Percentiles rank a stretch among this genome's conserved stretches.
These are phyloP conservation scores for Novymonas esmeraldas DNA, from an alignment of 208 protist species.

Conservation along the genomic window DNA sequence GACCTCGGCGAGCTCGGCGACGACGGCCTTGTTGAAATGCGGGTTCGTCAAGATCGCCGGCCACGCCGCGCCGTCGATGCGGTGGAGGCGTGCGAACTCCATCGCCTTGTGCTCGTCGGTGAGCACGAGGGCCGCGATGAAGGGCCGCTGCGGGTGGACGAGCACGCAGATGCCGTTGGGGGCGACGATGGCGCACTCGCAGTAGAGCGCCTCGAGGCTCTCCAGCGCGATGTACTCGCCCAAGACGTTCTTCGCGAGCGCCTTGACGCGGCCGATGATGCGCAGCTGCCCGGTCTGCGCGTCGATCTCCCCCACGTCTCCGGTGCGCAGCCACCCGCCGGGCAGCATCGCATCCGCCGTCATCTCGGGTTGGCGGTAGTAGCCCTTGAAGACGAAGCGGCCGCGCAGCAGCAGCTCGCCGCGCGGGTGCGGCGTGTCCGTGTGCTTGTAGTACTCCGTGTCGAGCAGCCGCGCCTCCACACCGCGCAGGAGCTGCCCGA, in stretches of 20 bases:
- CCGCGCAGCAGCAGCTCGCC: constrained; percentile 89
- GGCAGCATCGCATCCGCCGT: constrained; percentile 71
- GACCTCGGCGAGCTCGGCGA: constrained; percentile 34
- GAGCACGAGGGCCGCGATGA: constrained; percentile 66
- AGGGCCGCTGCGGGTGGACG: constrained; percentile 56
- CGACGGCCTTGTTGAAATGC: constrained; percentile 40
- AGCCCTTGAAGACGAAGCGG: constrained; percentile 81
- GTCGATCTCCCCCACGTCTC: constrained; percentile 84
- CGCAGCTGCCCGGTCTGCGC: constrained; percentile 39
- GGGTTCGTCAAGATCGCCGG: constrained; percentile 38
- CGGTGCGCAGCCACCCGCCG: constrained; percentile 89
- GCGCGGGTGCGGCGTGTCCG: constrained; percentile 74
- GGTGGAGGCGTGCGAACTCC: constrained; percentile 44
- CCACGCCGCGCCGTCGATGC: constrained; percentile 31
- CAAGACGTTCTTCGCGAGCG: constrained; percentile 83
- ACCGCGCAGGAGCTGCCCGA: constrained; percentile 68
- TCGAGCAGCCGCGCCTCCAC: constrained; percentile 93
- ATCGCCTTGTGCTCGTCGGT: constrained; percentile 67
- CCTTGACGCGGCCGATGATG: constrained; percentile 90
- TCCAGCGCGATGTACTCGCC: constrained; percentile 93
- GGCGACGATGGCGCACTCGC: constrained; percentile 42
- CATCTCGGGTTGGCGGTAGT: constrained; percentile 82
- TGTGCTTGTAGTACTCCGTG: constrained; percentile 88
- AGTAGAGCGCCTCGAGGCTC: constrained; percentile 74
- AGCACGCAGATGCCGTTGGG: constrained; percentile 77